Percentiles rank a stretch among this genome's conserved stretches.
These are phyloP conservation scores for Amaranthus hypochondriacus DNA, from an alignment of 148 eudicot genomes.

Conservation along the genomic window DNA sequence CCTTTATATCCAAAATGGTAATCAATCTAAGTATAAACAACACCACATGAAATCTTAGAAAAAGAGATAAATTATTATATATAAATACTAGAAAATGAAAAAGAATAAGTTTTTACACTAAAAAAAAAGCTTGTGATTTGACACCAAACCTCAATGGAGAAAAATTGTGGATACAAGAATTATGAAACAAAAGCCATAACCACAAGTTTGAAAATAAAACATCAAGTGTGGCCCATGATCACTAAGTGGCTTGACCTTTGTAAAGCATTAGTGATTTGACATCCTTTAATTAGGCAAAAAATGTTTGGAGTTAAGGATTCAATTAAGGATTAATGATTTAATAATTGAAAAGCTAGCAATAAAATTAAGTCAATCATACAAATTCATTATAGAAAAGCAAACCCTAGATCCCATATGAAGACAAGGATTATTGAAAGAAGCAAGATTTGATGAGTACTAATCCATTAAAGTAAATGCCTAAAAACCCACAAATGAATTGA, in stretches of 20 bases:
- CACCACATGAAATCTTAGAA: background rate
- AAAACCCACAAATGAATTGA: background rate
- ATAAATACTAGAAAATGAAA: background rate
- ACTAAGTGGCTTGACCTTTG: slow-evolving; percentile 11
- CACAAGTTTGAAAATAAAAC: slow-evolving; percentile 9
- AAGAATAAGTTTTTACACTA: background rate
- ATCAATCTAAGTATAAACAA: background rate
- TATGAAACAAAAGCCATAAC: slow-evolving; percentile 7
- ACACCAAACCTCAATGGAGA: background rate
- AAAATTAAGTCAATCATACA: slow-evolving; percentile 6
- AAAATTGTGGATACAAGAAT: background rate
- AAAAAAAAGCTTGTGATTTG: no score
- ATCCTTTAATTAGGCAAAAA: background rate
- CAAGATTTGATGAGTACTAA: background rate
- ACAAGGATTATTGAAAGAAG: slow-evolving; percentile 3
- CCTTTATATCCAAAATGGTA: background rate
- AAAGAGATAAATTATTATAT: background rate
- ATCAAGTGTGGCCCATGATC: slow-evolving; percentile 11
- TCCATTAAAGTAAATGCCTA: background rate
- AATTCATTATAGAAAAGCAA: background rate
- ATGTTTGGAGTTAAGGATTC: background rate
- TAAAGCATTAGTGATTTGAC: background rate
- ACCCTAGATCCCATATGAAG: slow-evolving; percentile 33
- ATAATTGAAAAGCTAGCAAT: background rate
- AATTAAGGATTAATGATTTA: background rate